Evolutionary conservation across 164 flowering plant genomes (phyloP).

Genomic region (Nymphaea thermarum): DNA sequence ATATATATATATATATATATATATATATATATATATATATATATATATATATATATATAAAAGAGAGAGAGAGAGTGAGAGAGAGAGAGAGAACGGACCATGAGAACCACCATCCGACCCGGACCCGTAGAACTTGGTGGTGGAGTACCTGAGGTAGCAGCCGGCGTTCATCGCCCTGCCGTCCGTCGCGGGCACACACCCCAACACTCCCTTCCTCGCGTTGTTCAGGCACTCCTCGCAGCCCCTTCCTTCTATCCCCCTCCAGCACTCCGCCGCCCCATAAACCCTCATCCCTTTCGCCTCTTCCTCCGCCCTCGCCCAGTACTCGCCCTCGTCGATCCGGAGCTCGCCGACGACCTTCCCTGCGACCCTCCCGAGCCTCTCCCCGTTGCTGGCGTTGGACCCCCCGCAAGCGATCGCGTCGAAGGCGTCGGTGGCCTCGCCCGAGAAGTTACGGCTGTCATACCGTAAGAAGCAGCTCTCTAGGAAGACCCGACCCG

Average conservation of each 20-base stretch:
- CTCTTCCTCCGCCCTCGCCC: neutral
- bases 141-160: slow-evolving; percentile 5
- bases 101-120: slow-evolving; percentile 7
- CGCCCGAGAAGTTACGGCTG: slow-evolving; percentile 2
- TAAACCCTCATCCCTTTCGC: neutral
- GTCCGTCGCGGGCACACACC: slow-evolving; percentile 8
- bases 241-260: slow-evolving; percentile 2
- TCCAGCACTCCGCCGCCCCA: slow-evolving; percentile 12
- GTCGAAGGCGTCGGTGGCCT: neutral
- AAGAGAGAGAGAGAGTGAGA: neutral
- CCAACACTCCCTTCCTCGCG: slow-evolving; percentile 3
- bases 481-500: slow-evolving; percentile 4
- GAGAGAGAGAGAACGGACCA: neutral
- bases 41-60: neutral
- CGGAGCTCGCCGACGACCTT: slow-evolving; percentile 8
- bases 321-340: neutral
- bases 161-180: slow-evolving; percentile 9
- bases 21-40: neutral
- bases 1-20: neutral
- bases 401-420: slow-evolving; percentile 4
- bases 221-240: slow-evolving; percentile 7
- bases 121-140: slow-evolving; percentile 4
- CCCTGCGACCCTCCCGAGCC: neutral
- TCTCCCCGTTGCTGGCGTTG: neutral
- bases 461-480: slow-evolving; percentile 10